Percentiles rank a stretch among this genome's conserved stretches.
Conservation (phyloP, 2,329 filamentous ascomycete species). For the Parasarocladium wereldwijsianum region DNA sequence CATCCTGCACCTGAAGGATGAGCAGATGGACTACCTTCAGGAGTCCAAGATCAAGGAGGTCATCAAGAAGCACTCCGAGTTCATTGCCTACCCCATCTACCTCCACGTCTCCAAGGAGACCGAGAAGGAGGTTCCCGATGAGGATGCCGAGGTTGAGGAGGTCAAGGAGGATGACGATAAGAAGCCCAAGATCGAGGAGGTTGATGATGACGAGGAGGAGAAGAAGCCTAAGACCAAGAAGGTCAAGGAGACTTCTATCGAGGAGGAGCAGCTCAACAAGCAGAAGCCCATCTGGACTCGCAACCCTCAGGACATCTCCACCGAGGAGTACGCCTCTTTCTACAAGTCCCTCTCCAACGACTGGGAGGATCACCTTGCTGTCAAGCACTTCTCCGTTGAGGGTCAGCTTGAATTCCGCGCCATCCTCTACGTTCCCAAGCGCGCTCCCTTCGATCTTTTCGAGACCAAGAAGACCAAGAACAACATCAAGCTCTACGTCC, state of each 20-base stretch:
- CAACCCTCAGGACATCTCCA: constrained; percentile 87
- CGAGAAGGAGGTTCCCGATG: constrained; percentile 96
- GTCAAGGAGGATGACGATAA: constrained; percentile 84
- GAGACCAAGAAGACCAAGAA: constrained; percentile 99
- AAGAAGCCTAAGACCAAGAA: constrained; percentile 99
- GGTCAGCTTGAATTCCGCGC: constrained; percentile 99
- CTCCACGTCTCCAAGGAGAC: constrained; percentile 98
- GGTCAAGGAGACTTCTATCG: constrained; percentile 95
- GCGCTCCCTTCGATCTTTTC: constrained; percentile 97
- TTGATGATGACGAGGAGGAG: constrained; percentile 73
- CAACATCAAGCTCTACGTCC: constrained; percentile 99
- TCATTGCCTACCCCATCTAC: constrained; percentile 99
- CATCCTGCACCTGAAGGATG: constrained; percentile 97
- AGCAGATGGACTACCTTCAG: constrained; percentile 96
- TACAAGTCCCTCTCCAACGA: constrained; percentile 99
- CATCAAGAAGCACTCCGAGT: constrained; percentile 99
- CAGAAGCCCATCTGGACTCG: constrained; percentile 99
- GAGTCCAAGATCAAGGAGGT: constrained; percentile 99
- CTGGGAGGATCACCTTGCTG: constrained; percentile 98
- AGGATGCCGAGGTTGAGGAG: constrained; percentile 58
- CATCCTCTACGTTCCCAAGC: constrained; percentile 99
- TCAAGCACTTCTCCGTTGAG: constrained; percentile 99
- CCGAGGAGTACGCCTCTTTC: constrained; percentile 96
- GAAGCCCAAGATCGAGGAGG: constrained; percentile 87
- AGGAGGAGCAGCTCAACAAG: constrained; percentile 99